Evolutionary conservation across 2,329 filamentous ascomycete species (phyloP), one percentile per base, ranked within the genome.

Genomic region (Calonectria hawksworthii): DNA sequence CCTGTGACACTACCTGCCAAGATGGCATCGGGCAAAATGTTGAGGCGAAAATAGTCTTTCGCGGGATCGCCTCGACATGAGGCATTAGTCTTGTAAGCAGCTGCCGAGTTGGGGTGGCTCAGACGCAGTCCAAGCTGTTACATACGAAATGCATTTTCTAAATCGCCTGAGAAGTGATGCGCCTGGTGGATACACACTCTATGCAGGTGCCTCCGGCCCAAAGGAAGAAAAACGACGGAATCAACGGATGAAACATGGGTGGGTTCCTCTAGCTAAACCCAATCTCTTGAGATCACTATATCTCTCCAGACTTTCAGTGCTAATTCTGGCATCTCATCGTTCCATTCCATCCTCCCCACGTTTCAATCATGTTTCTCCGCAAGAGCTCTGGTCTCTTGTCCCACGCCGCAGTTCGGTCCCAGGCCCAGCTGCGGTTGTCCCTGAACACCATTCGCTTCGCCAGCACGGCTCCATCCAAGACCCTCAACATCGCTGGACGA

Each of bases 351-450:
- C 41, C 61, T 65, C 61, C 61, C 61, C 61, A 65, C 61, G 61
- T 65, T 65, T 65, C 61, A n/a, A 65, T 65, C 61, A 65, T 65
- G 61, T 65, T 65, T 65, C 61, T 65, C 41, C 61, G 41, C 61
- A 65, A 65, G 61, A 50, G 61, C 41, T 47, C 61, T 65, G 41
- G 61, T 50, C 61, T 44, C 61, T 50, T 65, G 61, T 65, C 61
- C 41, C 61, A 65, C 41, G 61, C 61, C 41, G 61, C 61, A 26
- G 61, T 50, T 50, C 38, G 61, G 41, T 65, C 61, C 18, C 61
- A 65, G 41, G 26, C 61, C 38, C 61, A 50, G 41, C 61, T 65
- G 61, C 41, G 61, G 41, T 34, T 65, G 61, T 65, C 38, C 28
- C 18, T 56, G 51, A 56, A 47, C 66, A 41, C 50, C 26, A 23